Evolutionary conservation across 176 grass and related monocot species (phyloP).

Genomic region (Tillandsia fasciculata): DNA sequence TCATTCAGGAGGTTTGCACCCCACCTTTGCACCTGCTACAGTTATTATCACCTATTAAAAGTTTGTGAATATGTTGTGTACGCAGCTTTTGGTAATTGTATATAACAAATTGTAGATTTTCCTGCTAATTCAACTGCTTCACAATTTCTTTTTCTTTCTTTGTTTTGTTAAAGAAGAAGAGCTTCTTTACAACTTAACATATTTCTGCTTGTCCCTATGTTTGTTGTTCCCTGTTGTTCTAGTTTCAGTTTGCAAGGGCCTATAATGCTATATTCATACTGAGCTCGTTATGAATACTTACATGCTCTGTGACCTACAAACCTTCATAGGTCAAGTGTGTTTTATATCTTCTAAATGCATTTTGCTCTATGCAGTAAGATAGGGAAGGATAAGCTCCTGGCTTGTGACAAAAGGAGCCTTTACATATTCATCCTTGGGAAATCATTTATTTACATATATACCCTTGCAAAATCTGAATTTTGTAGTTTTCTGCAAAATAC

Average conservation of each 20-base stretch:
- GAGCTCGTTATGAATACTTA: background rate
- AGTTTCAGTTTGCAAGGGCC: background rate
- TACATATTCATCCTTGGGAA: too few species aligned
- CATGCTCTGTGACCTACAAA: background rate
- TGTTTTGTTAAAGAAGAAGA: too few species aligned
- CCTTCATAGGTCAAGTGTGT: background rate
- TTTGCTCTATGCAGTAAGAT: background rate
- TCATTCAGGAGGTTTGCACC: conserved; percentile 51
- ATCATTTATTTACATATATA: too few species aligned
- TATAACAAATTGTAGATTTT: background rate
- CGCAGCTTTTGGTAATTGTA: background rate
- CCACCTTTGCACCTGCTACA: background rate
- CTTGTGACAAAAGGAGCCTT: too few species aligned
- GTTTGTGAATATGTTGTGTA: background rate
- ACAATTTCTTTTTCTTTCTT: background rate
- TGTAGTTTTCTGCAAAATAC: too few species aligned
- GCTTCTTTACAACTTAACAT: background rate
- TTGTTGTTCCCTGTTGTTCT: background rate
- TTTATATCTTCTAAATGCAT: background rate
- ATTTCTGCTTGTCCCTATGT: background rate
- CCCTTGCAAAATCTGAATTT: too few species aligned
- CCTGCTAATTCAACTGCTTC: background rate
- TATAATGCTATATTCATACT: background rate
- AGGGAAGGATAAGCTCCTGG: background rate
- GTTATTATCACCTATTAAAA: background rate